Conservation (phyloP, 768 basidiomycete species). For the Gelatoporia subvermispora region DNA sequence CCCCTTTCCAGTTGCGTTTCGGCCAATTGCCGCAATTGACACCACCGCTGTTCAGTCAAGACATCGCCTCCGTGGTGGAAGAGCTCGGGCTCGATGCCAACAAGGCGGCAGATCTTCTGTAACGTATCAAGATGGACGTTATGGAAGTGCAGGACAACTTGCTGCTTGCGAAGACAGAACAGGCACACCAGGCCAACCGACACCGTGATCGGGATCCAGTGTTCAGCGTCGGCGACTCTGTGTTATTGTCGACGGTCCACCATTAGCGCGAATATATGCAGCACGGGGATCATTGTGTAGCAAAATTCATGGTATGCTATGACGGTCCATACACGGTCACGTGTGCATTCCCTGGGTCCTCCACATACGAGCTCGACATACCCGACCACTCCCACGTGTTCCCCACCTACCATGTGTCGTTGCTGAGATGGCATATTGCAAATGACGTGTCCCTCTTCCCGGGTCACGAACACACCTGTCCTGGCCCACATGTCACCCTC, state of each 20-base stretch:
- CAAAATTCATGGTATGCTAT: slow-evolving; percentile 37
- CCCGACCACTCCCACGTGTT: slow-evolving; percentile 16
- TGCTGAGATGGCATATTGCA: slow-evolving; percentile 22
- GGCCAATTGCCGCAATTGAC: slow-evolving; percentile 14
- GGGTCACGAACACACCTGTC: slow-evolving; percentile 16
- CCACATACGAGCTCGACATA: slow-evolving; percentile 21
- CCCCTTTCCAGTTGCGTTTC: slow-evolving; percentile 13
- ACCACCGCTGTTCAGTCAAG: slow-evolving; percentile 13
- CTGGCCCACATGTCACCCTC: slow-evolving; percentile 20
- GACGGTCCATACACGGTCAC: slow-evolving; percentile 24
- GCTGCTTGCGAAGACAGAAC: slow-evolving; percentile 22
- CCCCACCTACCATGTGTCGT: slow-evolving; percentile 32
- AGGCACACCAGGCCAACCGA: slow-evolving; percentile 24
- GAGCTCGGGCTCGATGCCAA: neutral
- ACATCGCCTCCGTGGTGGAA: slow-evolving; percentile 5
- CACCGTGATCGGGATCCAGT: slow-evolving; percentile 14
- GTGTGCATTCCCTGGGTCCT: slow-evolving; percentile 11
- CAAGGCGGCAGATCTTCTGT: neutral
- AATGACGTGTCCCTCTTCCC: slow-evolving; percentile 38
- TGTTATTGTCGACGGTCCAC: slow-evolving; percentile 32
- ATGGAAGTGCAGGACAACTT: slow-evolving; percentile 31
- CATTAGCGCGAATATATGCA: slow-evolving; percentile 22
- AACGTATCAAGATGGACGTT: slow-evolving; percentile 13
- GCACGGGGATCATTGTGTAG: slow-evolving; percentile 22
- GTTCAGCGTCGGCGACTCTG: slow-evolving; percentile 27